Percentiles rank a stretch among this genome's conserved stretches.
These are phyloP conservation scores for Fraxinus baroniana DNA, from an alignment of 305 asterid species.

Conservation along the genomic window DNA sequence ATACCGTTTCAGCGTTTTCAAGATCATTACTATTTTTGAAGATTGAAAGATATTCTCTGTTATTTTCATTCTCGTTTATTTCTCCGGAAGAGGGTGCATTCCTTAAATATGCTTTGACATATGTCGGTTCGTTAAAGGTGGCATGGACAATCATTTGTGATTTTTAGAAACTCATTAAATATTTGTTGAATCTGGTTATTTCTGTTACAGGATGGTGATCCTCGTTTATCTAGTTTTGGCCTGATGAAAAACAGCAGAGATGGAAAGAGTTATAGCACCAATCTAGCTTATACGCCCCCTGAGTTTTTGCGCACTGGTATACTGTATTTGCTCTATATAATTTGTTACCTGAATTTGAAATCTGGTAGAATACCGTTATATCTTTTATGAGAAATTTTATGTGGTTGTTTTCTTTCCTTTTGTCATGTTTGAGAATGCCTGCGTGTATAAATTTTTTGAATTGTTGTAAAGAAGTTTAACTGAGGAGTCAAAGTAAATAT, in stretches of 20 bases:
- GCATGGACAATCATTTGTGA: neutral
- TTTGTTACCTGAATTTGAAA: neutral
- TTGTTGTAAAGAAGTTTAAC: neutral
- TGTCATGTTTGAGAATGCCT: neutral
- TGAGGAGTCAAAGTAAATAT: neutral
- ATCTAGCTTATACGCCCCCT: constrained; percentile 57
- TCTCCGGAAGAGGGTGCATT: neutral
- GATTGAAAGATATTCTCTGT: neutral
- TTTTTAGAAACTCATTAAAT: neutral
- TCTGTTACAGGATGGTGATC: constrained; percentile 46
- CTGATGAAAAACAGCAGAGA: constrained; percentile 58
- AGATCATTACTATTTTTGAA: neutral
- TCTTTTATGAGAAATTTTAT: neutral
- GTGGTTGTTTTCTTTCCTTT: neutral
- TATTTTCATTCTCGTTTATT: neutral
- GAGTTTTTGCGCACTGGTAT: constrained; percentile 55
- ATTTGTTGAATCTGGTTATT: neutral
- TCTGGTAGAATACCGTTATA: neutral
- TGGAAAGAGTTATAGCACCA: constrained; percentile 58
- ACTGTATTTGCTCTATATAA: constrained; percentile 4
- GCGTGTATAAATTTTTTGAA: neutral
- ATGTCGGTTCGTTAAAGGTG: neutral
- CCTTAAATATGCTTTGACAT: neutral
- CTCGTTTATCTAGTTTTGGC: constrained; percentile 57
- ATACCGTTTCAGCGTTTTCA: neutral